Percentiles rank a stretch among this genome's conserved stretches.
These are phyloP conservation scores for Dipteronia dyeriana DNA, from an alignment of 345 rosid species.

Conservation along the genomic window DNA sequence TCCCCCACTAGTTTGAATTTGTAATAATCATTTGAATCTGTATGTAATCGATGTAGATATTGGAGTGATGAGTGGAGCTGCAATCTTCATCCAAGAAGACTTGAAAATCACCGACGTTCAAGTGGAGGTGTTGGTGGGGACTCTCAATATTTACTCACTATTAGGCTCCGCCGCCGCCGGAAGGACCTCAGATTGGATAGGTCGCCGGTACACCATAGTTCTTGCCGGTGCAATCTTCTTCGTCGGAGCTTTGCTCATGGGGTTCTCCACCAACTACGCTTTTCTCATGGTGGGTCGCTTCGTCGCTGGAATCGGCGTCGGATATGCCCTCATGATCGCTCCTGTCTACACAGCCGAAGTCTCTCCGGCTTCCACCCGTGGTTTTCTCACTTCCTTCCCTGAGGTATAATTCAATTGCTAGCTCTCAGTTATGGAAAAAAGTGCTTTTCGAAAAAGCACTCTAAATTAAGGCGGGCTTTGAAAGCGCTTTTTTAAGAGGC, in stretches of 20 bases:
- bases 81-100: conserved; percentile 32
- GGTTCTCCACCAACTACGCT: conserved; percentile 71
- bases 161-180: conserved; percentile 85
- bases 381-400: conserved; percentile 88
- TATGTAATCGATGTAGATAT: conserved; percentile 27
- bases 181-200: conserved; percentile 86
- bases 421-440: background rate
- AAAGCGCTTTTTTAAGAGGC: no score
- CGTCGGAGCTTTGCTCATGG: conserved; percentile 85
- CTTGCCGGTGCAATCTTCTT: conserved; percentile 83
- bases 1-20: no score
- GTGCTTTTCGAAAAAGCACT: background rate
- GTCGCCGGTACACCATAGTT: conserved; percentile 87
- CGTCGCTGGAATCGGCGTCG: conserved; percentile 87
- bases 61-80: conserved; percentile 60
- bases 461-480: no score
- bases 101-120: conserved; percentile 33
- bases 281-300: conserved; percentile 95
- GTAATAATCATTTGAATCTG: no score
- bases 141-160: conserved; percentile 63
- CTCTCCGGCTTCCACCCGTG: conserved; percentile 85
- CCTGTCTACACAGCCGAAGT: conserved; percentile 92
- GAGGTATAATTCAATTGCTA: conserved; percentile 43
- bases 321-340: conserved; percentile 92
- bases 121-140: conserved; percentile 64